A percentile compares a stretch with the other conserved stretches of the same genome.
phyloP scores from a whole-genome alignment of 805 yeast species.

The Candida namnaoensis region DNA sequence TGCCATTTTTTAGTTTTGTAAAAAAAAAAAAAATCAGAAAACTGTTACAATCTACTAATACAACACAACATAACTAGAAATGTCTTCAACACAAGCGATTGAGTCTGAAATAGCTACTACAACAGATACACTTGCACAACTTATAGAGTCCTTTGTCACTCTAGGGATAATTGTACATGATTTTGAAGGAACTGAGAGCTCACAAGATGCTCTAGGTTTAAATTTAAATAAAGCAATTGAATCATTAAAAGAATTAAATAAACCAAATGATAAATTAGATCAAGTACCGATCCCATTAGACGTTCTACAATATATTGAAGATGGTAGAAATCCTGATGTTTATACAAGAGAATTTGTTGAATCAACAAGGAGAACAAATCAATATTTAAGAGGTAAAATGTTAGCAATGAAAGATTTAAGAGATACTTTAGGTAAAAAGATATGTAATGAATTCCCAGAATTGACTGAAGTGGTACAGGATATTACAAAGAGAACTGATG shows the following conservation, averaged over 20 bases:
- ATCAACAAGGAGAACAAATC: slow-evolving; percentile 84
- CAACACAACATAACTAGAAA: too few species aligned
- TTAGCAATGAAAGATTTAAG: slow-evolving; percentile 55
- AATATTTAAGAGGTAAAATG: slow-evolving; percentile 79
- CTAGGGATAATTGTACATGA: slow-evolving; percentile 90
- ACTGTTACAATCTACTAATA: too few species aligned
- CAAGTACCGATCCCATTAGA: slow-evolving; percentile 62
- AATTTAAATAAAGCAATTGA: slow-evolving; percentile 31
- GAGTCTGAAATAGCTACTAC: slow-evolving; percentile 20
- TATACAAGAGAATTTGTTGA: slow-evolving; percentile 96
- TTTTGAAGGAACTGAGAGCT: slow-evolving; percentile 80
- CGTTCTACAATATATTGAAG: slow-evolving; percentile 86
- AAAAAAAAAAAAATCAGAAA: too few species aligned
- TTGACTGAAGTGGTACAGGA: slow-evolving; percentile 47
- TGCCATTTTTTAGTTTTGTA: too few species aligned
- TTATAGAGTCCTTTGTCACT: slow-evolving; percentile 78
- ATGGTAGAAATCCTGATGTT: slow-evolving; percentile 94
- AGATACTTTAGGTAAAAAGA: slow-evolving; percentile 58
- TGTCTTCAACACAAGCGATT: slow-evolving; percentile 1
- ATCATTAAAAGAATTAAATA: slow-evolving; percentile 25
- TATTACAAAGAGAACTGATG: slow-evolving; percentile 38
- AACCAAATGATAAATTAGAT: slow-evolving; percentile 22
- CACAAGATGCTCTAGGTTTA: slow-evolving; percentile 44
- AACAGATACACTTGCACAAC: slow-evolving; percentile 30
- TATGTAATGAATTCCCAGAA: slow-evolving; percentile 75